Conservation (phyloP, 2,329 filamentous ascomycete species). For the Botrytis aclada region DNA sequence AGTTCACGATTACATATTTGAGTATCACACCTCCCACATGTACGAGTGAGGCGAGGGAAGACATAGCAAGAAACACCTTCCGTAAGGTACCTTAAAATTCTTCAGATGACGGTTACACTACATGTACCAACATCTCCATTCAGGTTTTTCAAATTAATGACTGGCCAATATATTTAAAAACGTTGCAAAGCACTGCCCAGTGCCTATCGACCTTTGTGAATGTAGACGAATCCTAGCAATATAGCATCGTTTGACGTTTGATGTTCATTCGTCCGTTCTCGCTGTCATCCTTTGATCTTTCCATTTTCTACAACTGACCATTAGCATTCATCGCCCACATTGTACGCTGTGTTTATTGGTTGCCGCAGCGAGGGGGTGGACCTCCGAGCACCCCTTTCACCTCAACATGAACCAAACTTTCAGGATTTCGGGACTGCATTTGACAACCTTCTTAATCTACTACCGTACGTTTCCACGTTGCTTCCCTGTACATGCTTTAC, state of each 20-base stretch:
- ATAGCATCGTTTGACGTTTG: background rate
- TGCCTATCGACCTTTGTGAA: background rate
- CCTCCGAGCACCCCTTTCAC: conserved; percentile 6
- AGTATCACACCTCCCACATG: background rate
- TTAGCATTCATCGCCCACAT: background rate
- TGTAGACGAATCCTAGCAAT: background rate
- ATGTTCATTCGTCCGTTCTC: background rate
- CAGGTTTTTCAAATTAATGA: background rate
- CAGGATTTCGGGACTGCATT: conserved; percentile 1
- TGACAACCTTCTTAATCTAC: background rate
- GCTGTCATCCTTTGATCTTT: background rate
- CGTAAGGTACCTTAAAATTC: background rate
- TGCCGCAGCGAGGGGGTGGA: background rate
- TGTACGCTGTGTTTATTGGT: background rate
- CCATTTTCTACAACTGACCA: background rate
- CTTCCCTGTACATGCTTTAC: conserved; percentile 10
- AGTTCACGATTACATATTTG: background rate
- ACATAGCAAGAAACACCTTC: background rate
- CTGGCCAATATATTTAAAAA: background rate
- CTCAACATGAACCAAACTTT: background rate
- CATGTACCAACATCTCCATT: background rate
- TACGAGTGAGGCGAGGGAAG: conserved; percentile 2
- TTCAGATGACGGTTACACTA: background rate
- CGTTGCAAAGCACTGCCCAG: background rate
- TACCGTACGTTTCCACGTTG: conserved; percentile 15